Conservation (phyloP, 1,139 yeast species). For the Lodderomyces jiufengensis region DNA sequence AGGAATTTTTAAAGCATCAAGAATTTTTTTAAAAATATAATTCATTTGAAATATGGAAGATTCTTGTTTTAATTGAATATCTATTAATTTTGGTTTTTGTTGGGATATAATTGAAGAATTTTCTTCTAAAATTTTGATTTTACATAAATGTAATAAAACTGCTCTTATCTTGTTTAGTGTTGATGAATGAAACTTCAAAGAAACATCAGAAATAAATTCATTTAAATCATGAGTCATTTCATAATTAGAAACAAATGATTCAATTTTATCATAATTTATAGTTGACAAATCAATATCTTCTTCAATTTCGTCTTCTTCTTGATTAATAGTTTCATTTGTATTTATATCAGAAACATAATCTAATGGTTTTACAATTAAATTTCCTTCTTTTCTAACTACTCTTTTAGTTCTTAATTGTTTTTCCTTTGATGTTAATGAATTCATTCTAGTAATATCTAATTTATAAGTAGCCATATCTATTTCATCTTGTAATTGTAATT, state of each 20-base stretch:
- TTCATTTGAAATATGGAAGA: constrained; percentile 71
- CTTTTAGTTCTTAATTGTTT: constrained; percentile 65
- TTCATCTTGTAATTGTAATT: constrained; percentile 29
- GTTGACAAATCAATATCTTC: constrained; percentile 18
- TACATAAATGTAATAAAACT: constrained; percentile 38
- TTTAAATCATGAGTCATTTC: constrained; percentile 32
- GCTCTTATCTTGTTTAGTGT: constrained; percentile 37
- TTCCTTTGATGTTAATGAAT: constrained; percentile 67
- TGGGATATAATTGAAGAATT: constrained; percentile 38
- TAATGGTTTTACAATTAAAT: constrained; percentile 66
- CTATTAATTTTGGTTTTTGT: constrained; percentile 39
- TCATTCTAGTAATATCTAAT: constrained; percentile 68
- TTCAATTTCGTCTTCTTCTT: constrained; percentile 12
- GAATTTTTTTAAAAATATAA: constrained; percentile 68
- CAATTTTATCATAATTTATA: constrained; percentile 23
- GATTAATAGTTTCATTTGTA: constrained; percentile 35
- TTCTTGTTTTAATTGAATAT: constrained; percentile 36
- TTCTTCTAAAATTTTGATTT: constrained; percentile 40
- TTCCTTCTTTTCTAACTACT: constrained; percentile 64
- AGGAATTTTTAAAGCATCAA: constrained; percentile 66
- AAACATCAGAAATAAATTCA: constrained; percentile 44
- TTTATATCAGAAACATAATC: constrained; percentile 54
- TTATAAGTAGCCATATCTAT: constrained; percentile 43
- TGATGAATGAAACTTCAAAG: constrained; percentile 38
- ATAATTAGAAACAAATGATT: constrained; percentile 32